phyloP scores from a whole-genome alignment of 352 stramenopile genomes.

The Phytophthora pistaciae region DNA sequence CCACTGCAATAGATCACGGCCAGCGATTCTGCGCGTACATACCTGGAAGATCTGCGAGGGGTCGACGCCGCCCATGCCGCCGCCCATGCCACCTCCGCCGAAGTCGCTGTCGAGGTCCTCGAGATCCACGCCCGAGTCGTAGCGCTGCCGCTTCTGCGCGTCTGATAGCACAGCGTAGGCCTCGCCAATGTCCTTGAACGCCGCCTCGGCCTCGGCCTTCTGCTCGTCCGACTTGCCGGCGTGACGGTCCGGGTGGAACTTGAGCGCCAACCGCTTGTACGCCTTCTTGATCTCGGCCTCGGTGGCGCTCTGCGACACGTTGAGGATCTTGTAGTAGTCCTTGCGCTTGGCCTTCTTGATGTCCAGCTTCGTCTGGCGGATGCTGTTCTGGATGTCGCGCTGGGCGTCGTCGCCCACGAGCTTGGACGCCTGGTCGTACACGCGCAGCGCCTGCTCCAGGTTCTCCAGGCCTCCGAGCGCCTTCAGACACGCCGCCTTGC shows the following conservation, averaged over 20 bases:
- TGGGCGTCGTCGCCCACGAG: slow-evolving; percentile 84
- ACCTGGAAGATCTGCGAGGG: slow-evolving; percentile 90
- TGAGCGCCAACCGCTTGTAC: slow-evolving; percentile 94
- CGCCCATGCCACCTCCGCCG: slow-evolving; percentile 76
- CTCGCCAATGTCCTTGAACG: slow-evolving; percentile 97
- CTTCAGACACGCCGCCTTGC: slow-evolving; percentile 84
- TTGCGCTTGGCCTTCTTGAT: slow-evolving; percentile 97
- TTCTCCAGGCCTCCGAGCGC: slow-evolving; percentile 86
- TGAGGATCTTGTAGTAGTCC: slow-evolving; percentile 96
- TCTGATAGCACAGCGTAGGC: slow-evolving; percentile 97
- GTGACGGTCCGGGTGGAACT: slow-evolving; percentile 97
- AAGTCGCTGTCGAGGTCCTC: slow-evolving; percentile 94
- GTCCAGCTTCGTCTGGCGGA: slow-evolving; percentile 91
- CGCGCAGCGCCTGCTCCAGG: slow-evolving; percentile 89
- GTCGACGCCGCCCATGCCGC: slow-evolving; percentile 84
- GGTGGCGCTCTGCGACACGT: slow-evolving; percentile 79
- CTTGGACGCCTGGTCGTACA: slow-evolving; percentile 92
- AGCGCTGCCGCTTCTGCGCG: slow-evolving; percentile 92
- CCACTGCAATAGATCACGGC: not conserved
- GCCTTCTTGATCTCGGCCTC: slow-evolving; percentile 98
- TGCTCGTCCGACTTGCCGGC: slow-evolving; percentile 91
- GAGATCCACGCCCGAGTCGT: slow-evolving; percentile 96
- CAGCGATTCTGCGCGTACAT: slow-evolving; percentile 4
- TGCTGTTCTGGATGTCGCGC: slow-evolving; percentile 85
- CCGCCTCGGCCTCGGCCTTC: slow-evolving; percentile 90